These are phyloP conservation scores for Marasmius fiardii DNA, from an alignment of 1,284 basidiomycete species.

Conservation along the genomic window DNA sequence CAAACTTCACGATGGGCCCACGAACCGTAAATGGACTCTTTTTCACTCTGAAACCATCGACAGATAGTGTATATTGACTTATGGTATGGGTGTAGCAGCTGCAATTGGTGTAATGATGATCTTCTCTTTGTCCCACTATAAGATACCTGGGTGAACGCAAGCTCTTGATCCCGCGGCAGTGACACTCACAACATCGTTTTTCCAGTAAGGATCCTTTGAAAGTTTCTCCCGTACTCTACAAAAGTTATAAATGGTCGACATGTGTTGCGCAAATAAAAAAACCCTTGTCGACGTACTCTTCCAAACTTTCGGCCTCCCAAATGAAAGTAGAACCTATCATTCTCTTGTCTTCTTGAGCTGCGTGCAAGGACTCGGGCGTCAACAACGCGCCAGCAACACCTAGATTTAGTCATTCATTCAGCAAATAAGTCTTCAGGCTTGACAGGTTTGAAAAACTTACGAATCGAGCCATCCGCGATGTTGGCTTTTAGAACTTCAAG, in stretches of 20 bases:
- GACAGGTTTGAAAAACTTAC: slow-evolving; percentile 25
- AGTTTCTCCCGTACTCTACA: slow-evolving; percentile 44
- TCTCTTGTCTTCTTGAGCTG: slow-evolving; percentile 32
- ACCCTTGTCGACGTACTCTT: slow-evolving; percentile 29
- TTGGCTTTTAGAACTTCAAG: slow-evolving; percentile 36
- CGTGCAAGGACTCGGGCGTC: slow-evolving; percentile 34
- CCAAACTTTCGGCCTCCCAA: slow-evolving; percentile 34
- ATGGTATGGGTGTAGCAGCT: slow-evolving; percentile 14
- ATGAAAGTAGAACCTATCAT: slow-evolving; percentile 41
- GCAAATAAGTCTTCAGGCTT: not conserved
- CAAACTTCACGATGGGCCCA: no score
- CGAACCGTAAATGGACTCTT: no score
- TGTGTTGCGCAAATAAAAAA: slow-evolving; percentile 23
- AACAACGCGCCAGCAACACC: slow-evolving; percentile 35
- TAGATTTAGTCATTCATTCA: slow-evolving; percentile 14
- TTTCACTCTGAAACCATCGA: no score
- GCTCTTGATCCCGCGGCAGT: no score
- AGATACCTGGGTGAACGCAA: not conserved
- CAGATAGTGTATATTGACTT: not conserved
- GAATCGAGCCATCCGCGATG: slow-evolving; percentile 39
- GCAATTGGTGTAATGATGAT: slow-evolving; percentile 20
- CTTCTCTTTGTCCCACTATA: slow-evolving; percentile 37
- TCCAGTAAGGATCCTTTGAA: slow-evolving; percentile 53
- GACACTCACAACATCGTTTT: slow-evolving; percentile 49
- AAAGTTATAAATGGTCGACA: slow-evolving; percentile 43